Conservation (phyloP, 2,329 filamentous ascomycete genomes). For the Stachybotrys chartarum region DNA sequence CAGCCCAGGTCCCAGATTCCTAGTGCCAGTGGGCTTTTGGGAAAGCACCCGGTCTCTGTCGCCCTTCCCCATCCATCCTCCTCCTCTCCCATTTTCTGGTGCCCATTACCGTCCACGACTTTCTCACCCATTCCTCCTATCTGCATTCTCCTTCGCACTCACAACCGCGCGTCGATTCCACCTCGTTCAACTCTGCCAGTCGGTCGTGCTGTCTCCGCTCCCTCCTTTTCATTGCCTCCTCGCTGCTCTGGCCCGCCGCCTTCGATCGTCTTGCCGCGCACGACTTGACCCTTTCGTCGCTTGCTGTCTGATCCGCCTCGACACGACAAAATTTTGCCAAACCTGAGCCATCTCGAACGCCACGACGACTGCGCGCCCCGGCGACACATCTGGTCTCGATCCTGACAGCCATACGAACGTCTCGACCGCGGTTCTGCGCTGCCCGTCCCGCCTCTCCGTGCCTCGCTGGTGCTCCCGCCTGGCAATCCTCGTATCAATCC, state of each 20-base stretch:
- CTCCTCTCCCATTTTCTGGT: conserved; percentile 23
- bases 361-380: neutral
- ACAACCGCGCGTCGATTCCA: neutral
- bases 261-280: neutral
- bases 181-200: neutral
- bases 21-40: neutral
- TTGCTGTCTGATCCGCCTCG: neutral
- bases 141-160: conserved; percentile 3
- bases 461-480: conserved; percentile 11
- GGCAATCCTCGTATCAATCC: conserved; percentile 2
- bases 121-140: conserved; percentile 2
- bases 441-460: conserved; percentile 9
- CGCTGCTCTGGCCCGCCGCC: neutral
- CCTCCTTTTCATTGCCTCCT: neutral
- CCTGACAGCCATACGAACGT: neutral
- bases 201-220: neutral
- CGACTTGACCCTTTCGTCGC: conserved; percentile 1
- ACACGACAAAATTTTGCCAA: conserved; percentile 1
- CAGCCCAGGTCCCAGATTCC: neutral
- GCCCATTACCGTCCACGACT: conserved; percentile 23
- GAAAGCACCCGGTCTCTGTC: conserved; percentile 21
- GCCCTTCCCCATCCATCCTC: conserved; percentile 28
- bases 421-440: neutral
- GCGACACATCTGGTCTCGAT: neutral
- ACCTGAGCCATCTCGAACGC: neutral